Base-by-base conservation (phyloP, 805 yeast genomes). In the Hagleromyces aurorensis region DNA sequence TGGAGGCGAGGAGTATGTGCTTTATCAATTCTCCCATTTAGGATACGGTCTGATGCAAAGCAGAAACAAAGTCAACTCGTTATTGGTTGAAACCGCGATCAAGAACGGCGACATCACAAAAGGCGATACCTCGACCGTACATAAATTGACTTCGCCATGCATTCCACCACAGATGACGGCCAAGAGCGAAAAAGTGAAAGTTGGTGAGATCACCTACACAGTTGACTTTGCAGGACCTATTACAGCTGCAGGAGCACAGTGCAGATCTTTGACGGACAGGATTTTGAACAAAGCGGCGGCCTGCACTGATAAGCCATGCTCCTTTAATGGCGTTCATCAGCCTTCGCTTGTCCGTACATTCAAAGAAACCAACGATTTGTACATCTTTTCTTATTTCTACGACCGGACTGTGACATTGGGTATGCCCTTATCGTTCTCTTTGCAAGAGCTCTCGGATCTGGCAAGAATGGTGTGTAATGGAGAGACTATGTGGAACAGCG, bases 11-110 rank as follows among this genome's bases (percentile, higher is more conserved):
- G 70, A 78, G 29, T 91, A 83, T 55, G 67, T 69, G 8, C 69
- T 91, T 41, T 91, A 93, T 61, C 98, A 91, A 62, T 86, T 76
- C 60, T 85, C 96, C 19, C 97, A 91, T 59, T 68, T 91, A 43
- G 96, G 96, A 20, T 91, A 83, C 55, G 99, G 99, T 21, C 72
- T 91, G 52, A 86, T 82, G 81, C 80, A 85, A 61, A 98, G 96
- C 20, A 73, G 96, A 64, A 75, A 78, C 57, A 81, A 78, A 63
- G 68, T 91, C 38, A 82, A 87, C 55, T 49, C 71, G 8, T 59
- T 70, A 29, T 68, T 91, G 22, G 67, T 85, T n/a, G 60, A 67
- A 40, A 55, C 67, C 29, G 64, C 70, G 23, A 48, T 72, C 27
- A 60, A 64, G 32, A 53, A 52, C 4, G 65, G 67, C 27, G 48